Percentiles rank a stretch among this genome's conserved stretches.
These are phyloP conservation scores for Arthrinium puccinioides DNA, from an alignment of 2,329 filamentous ascomycete genomes.

Conservation along the genomic window DNA sequence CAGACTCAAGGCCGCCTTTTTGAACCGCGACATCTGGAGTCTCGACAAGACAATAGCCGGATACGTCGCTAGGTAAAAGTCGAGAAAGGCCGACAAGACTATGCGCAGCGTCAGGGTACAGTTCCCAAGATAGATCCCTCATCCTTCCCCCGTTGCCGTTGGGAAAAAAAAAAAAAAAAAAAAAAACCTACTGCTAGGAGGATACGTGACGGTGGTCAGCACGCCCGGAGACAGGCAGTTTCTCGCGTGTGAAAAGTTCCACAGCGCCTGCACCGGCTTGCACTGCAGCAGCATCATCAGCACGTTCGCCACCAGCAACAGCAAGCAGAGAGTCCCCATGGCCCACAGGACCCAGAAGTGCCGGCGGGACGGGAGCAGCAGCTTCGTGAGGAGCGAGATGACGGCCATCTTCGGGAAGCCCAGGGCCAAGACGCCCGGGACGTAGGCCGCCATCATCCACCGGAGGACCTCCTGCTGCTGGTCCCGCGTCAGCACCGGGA, in stretches of 20 bases:
- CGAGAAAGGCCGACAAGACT: constrained; percentile 28
- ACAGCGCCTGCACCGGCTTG: not conserved
- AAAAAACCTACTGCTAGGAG: not conserved
- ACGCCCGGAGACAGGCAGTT: too few species aligned
- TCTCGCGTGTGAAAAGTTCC: not conserved
- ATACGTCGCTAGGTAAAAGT: constrained; percentile 35
- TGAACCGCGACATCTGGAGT: constrained; percentile 26
- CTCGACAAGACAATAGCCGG: constrained; percentile 27
- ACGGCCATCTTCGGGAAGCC: constrained; percentile 21
- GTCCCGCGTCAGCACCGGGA: constrained; percentile 10
- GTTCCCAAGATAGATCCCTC: not conserved
- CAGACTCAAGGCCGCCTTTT: constrained; percentile 15
- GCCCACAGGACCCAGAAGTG: constrained; percentile 15
- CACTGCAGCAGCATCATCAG: not conserved
- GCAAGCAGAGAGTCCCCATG: not conserved
- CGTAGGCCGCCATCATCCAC: constrained; percentile 19
- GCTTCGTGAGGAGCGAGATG: constrained; percentile 15
- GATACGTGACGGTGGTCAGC: not conserved
- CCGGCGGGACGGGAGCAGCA: constrained; percentile 14
- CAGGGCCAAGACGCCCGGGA: constrained; percentile 18
- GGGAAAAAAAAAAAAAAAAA: constrained; percentile 8
- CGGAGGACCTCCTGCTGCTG: constrained; percentile 13
- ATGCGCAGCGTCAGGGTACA: not conserved
- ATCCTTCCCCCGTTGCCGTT: not conserved
- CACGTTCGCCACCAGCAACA: not conserved